A percentile compares a stretch with the other conserved stretches of the same genome.
Evolutionary conservation across 805 yeast species (phyloP).

Genomic region (Yarrowia sp.): DNA sequence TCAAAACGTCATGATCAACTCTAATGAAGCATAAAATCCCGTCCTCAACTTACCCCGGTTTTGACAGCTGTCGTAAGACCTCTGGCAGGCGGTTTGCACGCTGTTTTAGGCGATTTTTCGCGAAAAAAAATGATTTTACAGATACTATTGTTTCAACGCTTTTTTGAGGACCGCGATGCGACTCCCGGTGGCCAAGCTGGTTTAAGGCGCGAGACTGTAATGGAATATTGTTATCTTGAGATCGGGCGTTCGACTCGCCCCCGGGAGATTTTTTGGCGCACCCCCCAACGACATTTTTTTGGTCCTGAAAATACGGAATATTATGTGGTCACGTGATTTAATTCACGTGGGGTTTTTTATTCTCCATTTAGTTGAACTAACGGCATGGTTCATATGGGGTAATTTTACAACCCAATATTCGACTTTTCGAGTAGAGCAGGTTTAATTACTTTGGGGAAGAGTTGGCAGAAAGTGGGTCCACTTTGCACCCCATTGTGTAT

Average conservation of each 20-base stretch:
- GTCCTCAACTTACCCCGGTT: too few relatives aligned
- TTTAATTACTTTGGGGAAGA: too few relatives aligned
- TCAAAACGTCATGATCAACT: not conserved
- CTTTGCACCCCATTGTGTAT: too few relatives aligned
- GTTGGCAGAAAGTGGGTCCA: too few relatives aligned
- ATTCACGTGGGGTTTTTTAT: not conserved
- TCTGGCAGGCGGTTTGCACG: too few relatives aligned
- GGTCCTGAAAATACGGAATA: not conserved
- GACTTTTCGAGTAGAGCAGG: too few relatives aligned
- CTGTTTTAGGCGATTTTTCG: not conserved
- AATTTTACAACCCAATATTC: too few relatives aligned
- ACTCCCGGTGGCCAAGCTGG: conserved; percentile 42
- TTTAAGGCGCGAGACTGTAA: conserved; percentile 43
- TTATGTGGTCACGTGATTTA: not conserved
- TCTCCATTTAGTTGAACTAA: too few relatives aligned
- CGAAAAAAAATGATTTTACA: not conserved
- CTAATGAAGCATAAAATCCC: not conserved
- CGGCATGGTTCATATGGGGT: too few relatives aligned
- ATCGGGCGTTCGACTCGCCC: conserved; percentile 41
- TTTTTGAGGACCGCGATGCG: not conserved
- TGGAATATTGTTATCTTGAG: conserved; percentile 39
- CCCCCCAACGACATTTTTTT: too few relatives aligned
- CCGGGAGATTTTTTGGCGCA: conserved; percentile 35
- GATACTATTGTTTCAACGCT: not conserved
- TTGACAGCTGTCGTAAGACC: too few relatives aligned